Conservation (phyloP, 805 yeast species). For the Saccharomycopsis javanensis region DNA sequence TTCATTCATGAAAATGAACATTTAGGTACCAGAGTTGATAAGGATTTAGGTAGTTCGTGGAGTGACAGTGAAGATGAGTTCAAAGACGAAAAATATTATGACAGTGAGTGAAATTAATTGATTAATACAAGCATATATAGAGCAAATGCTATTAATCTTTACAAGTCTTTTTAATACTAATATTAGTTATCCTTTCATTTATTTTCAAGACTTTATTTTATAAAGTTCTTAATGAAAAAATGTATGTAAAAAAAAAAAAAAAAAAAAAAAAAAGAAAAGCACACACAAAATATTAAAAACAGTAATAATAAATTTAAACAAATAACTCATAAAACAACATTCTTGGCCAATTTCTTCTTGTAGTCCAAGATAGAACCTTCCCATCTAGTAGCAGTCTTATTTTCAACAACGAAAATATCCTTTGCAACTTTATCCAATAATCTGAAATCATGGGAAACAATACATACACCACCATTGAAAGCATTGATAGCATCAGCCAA, state of each 20-base stretch:
- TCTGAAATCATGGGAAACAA: constrained; percentile 98
- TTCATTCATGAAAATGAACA: constrained; percentile 4
- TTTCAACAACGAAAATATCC: constrained; percentile 92
- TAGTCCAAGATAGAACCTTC: constrained; percentile 83
- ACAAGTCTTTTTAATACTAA: background rate
- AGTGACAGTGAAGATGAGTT: constrained; percentile 18
- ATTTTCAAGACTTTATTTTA: background rate
- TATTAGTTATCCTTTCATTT: background rate
- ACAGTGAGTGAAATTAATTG: background rate
- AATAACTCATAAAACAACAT: constrained; percentile 55
- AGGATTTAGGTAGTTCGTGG: background rate
- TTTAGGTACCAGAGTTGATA: constrained; percentile 10
- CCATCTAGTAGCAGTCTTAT: constrained; percentile 96
- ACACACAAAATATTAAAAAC: background rate
- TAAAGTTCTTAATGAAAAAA: background rate
- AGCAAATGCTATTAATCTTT: background rate
- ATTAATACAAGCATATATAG: background rate
- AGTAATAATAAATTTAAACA: background rate
- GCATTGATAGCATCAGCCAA: constrained; percentile 91
- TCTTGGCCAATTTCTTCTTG: constrained; percentile 89
- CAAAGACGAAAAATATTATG: constrained; percentile 7
- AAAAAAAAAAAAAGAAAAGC: background rate
- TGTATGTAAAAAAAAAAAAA: background rate
- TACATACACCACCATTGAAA: constrained; percentile 96
- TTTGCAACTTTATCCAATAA: constrained; percentile 93